Base-by-base conservation (phyloP, 805 yeast genomes). In the Lachancea kluyveri region DNA sequence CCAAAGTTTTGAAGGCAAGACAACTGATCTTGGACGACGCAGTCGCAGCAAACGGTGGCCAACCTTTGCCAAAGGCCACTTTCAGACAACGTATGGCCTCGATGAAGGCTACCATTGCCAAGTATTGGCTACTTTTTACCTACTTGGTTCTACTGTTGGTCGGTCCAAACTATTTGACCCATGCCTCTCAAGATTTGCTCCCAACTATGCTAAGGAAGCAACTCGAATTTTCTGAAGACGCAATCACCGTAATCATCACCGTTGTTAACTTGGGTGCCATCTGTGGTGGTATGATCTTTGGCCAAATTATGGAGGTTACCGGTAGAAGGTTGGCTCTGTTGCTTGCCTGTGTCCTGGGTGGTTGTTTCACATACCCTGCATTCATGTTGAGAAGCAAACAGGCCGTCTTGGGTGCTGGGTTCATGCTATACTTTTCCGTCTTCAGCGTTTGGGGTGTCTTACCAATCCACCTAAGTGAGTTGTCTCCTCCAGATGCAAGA, bases 381-480 rank as follows among this genome's bases (percentile, higher is more conserved):
- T 74, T 70, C 47, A 54, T 53, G 42, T 51, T 62, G 12, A 48
- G 49, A 17, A 55, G 50, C 24, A 43, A 52, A 20, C 43, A 54
- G n/a, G 65, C 67, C 11, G 68, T 75, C 16, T 65, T 72, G 40
- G 72, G 70, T 39, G 80, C 77, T 18, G 77, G 78, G 1, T 79
- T 79, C 57, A 77, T 77, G 60, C 49, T 78, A 48, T 82, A 77
- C 50, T 69, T 72, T 47, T 70, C 72, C 34, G 80, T 79, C 4
- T 79, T 76, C 62, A 87, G 86, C 20, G 77, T 77, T 5, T 80
- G 84, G 81, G 86, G 87, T 40, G 72, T 79, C 28, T 65, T 74
- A 8, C 84, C 87, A 11, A 68, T 77, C 25, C 77, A 78, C 54
- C 59, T 80, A 24, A 63, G 77, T 18, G 88, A 80, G 54, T 62